Evolutionary conservation across 2,329 filamentous ascomycete genomes (phyloP).

Genomic region (Trichoderma guizhouense): DNA sequence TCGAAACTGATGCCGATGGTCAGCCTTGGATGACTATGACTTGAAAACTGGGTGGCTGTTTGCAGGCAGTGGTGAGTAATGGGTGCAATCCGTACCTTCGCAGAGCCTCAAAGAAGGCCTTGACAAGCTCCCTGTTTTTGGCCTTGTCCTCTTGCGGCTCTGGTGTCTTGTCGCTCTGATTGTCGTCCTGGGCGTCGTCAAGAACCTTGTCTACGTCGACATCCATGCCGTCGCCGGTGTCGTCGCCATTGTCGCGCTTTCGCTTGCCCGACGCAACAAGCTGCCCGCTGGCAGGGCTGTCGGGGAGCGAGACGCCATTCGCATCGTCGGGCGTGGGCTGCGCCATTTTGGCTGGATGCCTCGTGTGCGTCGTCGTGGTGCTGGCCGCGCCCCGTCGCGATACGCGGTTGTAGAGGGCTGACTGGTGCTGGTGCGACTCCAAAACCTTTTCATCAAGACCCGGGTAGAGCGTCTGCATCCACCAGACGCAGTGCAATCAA

Average conservation of each 20-base stretch:
- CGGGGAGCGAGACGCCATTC: slow-evolving; percentile 42
- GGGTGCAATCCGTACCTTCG: slow-evolving; percentile 33
- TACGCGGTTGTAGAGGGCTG: slow-evolving; percentile 37
- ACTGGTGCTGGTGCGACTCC: slow-evolving; percentile 43
- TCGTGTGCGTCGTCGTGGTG: slow-evolving; percentile 22
- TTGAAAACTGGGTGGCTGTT: not conserved
- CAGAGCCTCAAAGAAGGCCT: slow-evolving; percentile 38
- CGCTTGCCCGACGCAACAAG: slow-evolving; percentile 47
- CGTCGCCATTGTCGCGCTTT: slow-evolving; percentile 54
- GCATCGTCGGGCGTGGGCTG: slow-evolving; percentile 38
- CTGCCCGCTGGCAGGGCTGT: slow-evolving; percentile 28
- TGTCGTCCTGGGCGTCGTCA: not conserved
- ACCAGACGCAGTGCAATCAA: slow-evolving; percentile 32
- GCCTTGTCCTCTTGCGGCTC: not conserved
- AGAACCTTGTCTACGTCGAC: slow-evolving; percentile 21
- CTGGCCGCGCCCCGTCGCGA: slow-evolving; percentile 40
- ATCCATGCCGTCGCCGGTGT: slow-evolving; percentile 27
- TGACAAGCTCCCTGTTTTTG: slow-evolving; percentile 36
- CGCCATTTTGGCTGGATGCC: slow-evolving; percentile 37
- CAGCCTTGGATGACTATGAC: slow-evolving; percentile 24
- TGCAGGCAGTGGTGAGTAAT: not conserved
- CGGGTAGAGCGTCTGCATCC: slow-evolving; percentile 32
- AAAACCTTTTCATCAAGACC: slow-evolving; percentile 37
- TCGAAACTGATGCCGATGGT: slow-evolving; percentile 47
- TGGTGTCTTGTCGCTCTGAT: not conserved